Base-by-base conservation (phyloP, 495 filamentous ascomycete species). In the Xylaria bambusicola region DNA sequence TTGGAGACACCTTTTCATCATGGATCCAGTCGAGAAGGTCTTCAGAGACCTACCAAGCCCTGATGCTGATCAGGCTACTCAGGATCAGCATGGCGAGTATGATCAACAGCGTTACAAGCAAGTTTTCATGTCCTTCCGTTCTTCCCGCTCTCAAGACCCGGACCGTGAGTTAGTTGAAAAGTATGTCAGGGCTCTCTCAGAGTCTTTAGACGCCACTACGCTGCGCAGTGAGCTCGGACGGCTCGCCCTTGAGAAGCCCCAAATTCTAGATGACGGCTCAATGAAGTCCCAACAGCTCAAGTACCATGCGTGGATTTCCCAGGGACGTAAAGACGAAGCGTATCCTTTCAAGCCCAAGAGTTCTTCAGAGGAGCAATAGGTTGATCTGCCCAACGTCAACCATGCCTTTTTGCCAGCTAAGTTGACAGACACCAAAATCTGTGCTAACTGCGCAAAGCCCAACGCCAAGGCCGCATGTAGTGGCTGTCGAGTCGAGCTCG, bases 1-100 rank as follows among this genome's bases (percentile, higher is more conserved):
- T 17, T 49, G 17, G 8, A 1, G n/a, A 33, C n/a, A 12, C 1
- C 21, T 20, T 49, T 49, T 4, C 6, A 52, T 24, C 48, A 52
- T 52, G 48, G 48, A 52, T 10, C 48, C 48, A 9, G 6, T 38
- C 20, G 48, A 52, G 48, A 52, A 52, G 48, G 29, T 52, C 31
- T 52, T 52, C n/a, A 23, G 20, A 52, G 48, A 52, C 31, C 48
- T 52, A 23, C 48, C 48, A 10, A 52, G 29, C 18, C 31, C 48
- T 38, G 29, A 8, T 1, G 48, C 29, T 23, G 48, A 52, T 38
- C 31, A n/a, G 48, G 48, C 31, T 17, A 18, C 48, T 7, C 20
- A 36, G 18, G 31, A 23, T 8, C 29, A 38, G 29, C 0, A 52
- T 24, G 29, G 29, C 29, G 10, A 2, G 10, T 52, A 18, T 27